These are phyloP conservation scores for Flaveria robusta DNA, from an alignment of 129 eudicot genomes.

Conservation along the genomic window DNA sequence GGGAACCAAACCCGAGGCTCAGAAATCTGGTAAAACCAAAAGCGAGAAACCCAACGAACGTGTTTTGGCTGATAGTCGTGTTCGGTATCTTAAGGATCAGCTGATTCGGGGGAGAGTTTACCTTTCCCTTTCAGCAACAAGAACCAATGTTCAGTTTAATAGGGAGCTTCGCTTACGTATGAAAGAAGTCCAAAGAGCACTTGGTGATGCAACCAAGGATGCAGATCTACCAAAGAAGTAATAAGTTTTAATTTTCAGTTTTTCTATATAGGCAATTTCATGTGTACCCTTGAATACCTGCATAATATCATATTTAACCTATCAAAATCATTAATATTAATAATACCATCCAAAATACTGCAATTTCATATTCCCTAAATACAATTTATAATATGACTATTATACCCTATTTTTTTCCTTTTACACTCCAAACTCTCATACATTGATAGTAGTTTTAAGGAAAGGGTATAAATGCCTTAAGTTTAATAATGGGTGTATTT, in stretches of 20 bases:
- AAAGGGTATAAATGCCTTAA: not conserved
- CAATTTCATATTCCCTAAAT: not conserved
- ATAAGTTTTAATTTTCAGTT: slow-evolving; percentile 31
- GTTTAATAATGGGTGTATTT: not conserved
- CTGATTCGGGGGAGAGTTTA: slow-evolving; percentile 70
- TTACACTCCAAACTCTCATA: not conserved
- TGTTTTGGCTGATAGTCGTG: slow-evolving; percentile 53
- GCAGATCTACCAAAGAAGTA: slow-evolving; percentile 77
- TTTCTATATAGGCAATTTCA: not conserved
- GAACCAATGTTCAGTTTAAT: slow-evolving; percentile 69
- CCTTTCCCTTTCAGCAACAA: slow-evolving; percentile 80
- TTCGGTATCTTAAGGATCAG: slow-evolving; percentile 83
- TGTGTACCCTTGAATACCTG: not conserved
- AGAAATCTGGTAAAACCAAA: slow-evolving; percentile 38
- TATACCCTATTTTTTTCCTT: not conserved
- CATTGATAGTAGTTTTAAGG: not conserved
- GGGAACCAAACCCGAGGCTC: slow-evolving; percentile 46
- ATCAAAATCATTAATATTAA: not conserved
- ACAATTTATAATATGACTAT: not conserved
- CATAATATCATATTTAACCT: not conserved
- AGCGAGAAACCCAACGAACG: slow-evolving; percentile 49
- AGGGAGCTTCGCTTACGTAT: slow-evolving; percentile 86
- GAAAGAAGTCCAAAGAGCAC: slow-evolving; percentile 76
- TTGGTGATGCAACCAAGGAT: slow-evolving; percentile 92
- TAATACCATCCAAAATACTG: not conserved